phyloP scores from a whole-genome alignment of 164 flowering plant species.

The Aristolochia contorta region DNA sequence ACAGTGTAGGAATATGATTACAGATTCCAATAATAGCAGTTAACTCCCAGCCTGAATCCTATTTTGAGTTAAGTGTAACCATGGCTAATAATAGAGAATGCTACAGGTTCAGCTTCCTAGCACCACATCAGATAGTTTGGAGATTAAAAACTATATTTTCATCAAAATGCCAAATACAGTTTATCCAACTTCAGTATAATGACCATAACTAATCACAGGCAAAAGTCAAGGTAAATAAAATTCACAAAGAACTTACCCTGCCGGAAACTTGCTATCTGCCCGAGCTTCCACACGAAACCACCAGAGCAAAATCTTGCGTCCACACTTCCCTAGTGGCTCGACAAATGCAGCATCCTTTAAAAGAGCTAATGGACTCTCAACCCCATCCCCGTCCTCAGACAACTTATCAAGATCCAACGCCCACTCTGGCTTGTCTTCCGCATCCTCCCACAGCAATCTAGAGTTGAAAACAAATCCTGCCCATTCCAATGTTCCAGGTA shows the following conservation, averaged over 20 bases:
- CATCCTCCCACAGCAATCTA: constrained; percentile 75
- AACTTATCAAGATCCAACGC: constrained; percentile 49
- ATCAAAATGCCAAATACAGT: too few relatives aligned
- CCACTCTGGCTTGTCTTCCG: constrained; percentile 71
- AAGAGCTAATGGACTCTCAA: constrained; percentile 71
- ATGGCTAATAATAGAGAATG: too few relatives aligned
- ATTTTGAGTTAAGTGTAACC: too few relatives aligned
- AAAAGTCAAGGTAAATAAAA: neutral
- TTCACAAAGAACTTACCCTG: constrained; percentile 43
- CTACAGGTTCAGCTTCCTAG: too few relatives aligned
- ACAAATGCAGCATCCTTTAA: constrained; percentile 65
- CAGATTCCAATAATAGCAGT: too few relatives aligned
- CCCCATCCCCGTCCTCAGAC: constrained; percentile 24
- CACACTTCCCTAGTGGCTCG: constrained; percentile 92
- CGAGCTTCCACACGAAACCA: constrained; percentile 99
- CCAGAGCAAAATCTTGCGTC: constrained; percentile 88
- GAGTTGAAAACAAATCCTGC: constrained; percentile 90
- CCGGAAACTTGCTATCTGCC: constrained; percentile 86
- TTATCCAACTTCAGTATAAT: too few relatives aligned
- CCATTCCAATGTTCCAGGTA: constrained; percentile 91
- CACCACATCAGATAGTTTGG: too few relatives aligned
- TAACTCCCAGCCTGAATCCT: too few relatives aligned
- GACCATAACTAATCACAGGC: too few relatives aligned
- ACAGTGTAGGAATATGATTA: too few relatives aligned
- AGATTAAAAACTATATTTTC: too few relatives aligned